These are phyloP conservation scores for Viridothelium virens DNA, from an alignment of 495 filamentous ascomycete genomes.

Conservation along the genomic window DNA sequence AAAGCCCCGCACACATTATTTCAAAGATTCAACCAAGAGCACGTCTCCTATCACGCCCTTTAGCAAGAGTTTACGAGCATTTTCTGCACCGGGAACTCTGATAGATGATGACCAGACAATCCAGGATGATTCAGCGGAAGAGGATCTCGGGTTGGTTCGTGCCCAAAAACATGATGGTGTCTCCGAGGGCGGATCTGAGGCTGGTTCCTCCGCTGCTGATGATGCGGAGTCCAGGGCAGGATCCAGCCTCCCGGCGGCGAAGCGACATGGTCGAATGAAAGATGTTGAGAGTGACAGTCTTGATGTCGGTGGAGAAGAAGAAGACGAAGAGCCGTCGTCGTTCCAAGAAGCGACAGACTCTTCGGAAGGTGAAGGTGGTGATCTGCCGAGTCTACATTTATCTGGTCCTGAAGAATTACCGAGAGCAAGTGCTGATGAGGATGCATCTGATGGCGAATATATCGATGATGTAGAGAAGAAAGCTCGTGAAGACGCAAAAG, in stretches of 20 bases:
- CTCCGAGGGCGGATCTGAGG: not conserved
- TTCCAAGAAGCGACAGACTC: constrained; percentile 7
- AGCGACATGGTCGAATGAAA: constrained; percentile 20
- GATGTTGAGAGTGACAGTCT: constrained; percentile 19
- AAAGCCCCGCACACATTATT: constrained; percentile 34
- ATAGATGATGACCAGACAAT: constrained; percentile 23
- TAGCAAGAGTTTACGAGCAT: constrained; percentile 51
- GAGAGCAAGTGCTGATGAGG: constrained; percentile 20
- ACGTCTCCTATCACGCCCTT: constrained; percentile 7
- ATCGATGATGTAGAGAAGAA: constrained; percentile 58
- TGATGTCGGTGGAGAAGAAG: constrained; percentile 14
- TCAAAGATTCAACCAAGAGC: constrained; percentile 19
- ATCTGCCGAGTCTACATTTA: constrained; percentile 15
- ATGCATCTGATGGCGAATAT: constrained; percentile 43
- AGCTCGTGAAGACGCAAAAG: constrained; percentile 56
- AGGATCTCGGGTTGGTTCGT: not conserved
- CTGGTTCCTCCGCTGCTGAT: not conserved
- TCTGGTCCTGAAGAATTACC: constrained; percentile 17
- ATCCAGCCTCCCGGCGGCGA: not conserved
- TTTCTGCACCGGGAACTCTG: constrained; percentile 62
- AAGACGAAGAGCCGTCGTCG: constrained; percentile 14
- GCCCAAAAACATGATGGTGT: not conserved
- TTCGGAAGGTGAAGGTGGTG: constrained; percentile 16
- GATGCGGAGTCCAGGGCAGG: not conserved
- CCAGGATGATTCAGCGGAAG: constrained; percentile 21